Base-by-base conservation (phyloP, 768 basidiomycete species). In the Agaricus sinodeliciosus region DNA sequence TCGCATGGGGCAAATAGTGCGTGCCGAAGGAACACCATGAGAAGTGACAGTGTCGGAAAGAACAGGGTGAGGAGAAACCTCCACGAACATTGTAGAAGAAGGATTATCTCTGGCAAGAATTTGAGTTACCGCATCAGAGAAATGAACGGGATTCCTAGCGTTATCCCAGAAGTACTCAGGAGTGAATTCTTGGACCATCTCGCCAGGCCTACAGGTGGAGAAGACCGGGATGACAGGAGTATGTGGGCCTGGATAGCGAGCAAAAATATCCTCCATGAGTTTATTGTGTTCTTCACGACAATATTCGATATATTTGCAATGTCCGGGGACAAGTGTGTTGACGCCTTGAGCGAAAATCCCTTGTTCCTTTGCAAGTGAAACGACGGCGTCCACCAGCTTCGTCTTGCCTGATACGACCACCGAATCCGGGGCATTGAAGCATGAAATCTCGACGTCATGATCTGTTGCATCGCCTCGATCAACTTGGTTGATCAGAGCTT, bases 131-230 rank as follows among this genome's bases (percentile, higher is more conserved):
- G 71, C 65, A 11, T 65, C 43, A 0, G 59, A 56, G 57, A 78
- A 78, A 7, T 56, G 58, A 2, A 77, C 76, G 3, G 72, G 69
- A 2, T 58, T 51, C 8, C 71, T 65, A 6, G 66, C 62, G 52
- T 68, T 71, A 40, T 61, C 35, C 76, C 76, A 77, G 42, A 69
- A 67, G 57, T 77, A 77, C 7, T 72, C 64, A 0, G 66, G 58
- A 7, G 62, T 62, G 53, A 70, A 73, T 0, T 55, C 51, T 1
- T 58, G 51, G 15, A 60, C 61, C 3, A 57, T 39, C 0, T 56
- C 39, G 0, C 70, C 72, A 9, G 39, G 39, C 25, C 68, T 69
- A 6, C 61, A 49, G 6, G 73, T 71, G 0, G 76, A 78, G 56
- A 65, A 76, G 1, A 65, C 66, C 1, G 62, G 51, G 12, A 69